Percentiles rank a stretch among this genome's conserved stretches.
Evolutionary conservation across 352 stramenopile species (phyloP).

Genomic region (Globisporangium megalacanthum): DNA sequence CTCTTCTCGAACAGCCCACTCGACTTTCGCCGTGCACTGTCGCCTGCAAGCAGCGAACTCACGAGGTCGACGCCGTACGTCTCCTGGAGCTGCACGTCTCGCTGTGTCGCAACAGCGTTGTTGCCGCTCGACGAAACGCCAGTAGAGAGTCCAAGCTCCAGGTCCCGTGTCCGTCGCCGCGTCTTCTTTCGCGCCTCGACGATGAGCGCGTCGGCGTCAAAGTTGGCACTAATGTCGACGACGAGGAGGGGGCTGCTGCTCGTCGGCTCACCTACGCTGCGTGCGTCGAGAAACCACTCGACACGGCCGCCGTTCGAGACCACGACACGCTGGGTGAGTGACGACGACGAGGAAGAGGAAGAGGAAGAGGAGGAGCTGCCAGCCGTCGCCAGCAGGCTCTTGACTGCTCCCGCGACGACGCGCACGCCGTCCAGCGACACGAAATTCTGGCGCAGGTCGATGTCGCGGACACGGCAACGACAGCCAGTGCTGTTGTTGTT

Average conservation of each 20-base stretch:
- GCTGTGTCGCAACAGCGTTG: constrained; percentile 13
- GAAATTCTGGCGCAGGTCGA: constrained; percentile 69
- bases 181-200: constrained; percentile 23
- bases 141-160: constrained; percentile 2
- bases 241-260: constrained; percentile 23
- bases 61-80: constrained; percentile 70
- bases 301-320: constrained; percentile 45
- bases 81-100: constrained; percentile 34
- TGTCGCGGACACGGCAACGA: constrained; percentile 20
- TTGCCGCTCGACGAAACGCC: constrained; percentile 9
- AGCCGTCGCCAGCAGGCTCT: constrained; percentile 17
- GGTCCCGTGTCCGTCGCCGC: constrained; percentile 4
- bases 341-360: background rate
- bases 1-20: constrained; percentile 7
- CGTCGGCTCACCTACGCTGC: constrained; percentile 2
- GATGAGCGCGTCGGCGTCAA: constrained; percentile 30
- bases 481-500: background rate
- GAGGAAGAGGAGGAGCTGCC: too few relatives aligned
- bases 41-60: constrained; percentile 21
- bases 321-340: constrained; percentile 28
- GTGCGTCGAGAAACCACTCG: constrained; percentile 36
- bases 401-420: constrained; percentile 37
- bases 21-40: constrained; percentile 9
- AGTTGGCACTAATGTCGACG: constrained; percentile 48
- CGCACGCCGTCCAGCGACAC: constrained; percentile 64